A percentile compares a stretch with the other conserved stretches of the same genome.
Evolutionary conservation across 345 rosid genomes (phyloP).

Genomic region (Camelina laxa): DNA sequence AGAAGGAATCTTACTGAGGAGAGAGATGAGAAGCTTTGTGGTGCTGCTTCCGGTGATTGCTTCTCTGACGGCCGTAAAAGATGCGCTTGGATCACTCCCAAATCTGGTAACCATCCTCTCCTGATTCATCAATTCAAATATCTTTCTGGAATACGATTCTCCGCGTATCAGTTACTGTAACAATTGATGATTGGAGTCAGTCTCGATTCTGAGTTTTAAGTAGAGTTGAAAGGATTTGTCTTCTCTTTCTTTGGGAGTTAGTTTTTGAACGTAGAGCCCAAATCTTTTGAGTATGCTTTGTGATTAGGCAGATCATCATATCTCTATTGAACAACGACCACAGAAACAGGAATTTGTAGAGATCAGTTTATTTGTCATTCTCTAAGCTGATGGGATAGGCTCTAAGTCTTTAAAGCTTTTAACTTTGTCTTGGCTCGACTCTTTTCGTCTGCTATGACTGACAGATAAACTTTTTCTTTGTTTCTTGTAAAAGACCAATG

Average conservation of each 20-base stretch:
- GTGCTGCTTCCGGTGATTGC: too few species aligned
- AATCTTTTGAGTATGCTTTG: conserved; percentile 16
- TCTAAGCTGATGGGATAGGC: neutral
- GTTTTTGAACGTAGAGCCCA: neutral
- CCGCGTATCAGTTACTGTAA: neutral
- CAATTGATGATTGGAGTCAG: neutral
- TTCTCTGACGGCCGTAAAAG: conserved; percentile 60
- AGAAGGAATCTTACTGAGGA: conserved; percentile 54
- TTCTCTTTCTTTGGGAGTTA: conserved; percentile 12
- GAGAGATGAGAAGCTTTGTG: conserved; percentile 41
- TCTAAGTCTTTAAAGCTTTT: neutral
- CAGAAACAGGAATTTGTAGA: neutral
- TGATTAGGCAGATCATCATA: conserved; percentile 16
- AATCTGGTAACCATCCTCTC: conserved; percentile 54
- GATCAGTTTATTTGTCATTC: conserved; percentile 15
- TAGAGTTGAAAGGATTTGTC: neutral
- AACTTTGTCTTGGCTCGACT: conserved; percentile 8
- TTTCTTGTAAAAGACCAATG: conserved; percentile 53
- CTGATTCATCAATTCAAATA: neutral
- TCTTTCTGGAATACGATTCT: neutral
- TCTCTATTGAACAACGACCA: conserved; percentile 3
- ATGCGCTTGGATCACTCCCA: conserved; percentile 84
- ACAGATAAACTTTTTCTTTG: neutral
- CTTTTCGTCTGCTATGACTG: conserved; percentile 5
- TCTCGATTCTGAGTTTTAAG: neutral